phyloP scores from a whole-genome alignment of 331 rosid species.

The Pyrus hybrid region DNA sequence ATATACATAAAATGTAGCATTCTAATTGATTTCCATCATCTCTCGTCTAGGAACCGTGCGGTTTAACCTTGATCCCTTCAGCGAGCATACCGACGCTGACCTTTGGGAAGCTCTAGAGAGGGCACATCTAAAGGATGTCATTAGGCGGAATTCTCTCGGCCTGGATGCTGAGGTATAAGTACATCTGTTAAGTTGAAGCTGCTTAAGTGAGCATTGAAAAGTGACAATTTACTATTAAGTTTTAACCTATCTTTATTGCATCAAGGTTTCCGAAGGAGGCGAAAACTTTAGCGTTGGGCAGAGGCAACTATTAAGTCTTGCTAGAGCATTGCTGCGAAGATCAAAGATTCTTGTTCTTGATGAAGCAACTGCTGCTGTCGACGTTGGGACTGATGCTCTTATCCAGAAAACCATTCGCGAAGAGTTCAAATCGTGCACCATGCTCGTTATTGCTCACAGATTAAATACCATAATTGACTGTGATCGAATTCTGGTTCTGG shows the following conservation, averaged over 20 bases:
- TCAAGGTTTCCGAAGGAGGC: conserved; percentile 82
- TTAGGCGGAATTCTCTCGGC: conserved; percentile 60
- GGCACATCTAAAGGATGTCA: conserved; percentile 71
- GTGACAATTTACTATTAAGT: neutral
- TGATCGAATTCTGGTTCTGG: conserved; percentile 59
- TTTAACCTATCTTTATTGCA: neutral
- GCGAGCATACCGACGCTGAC: conserved; percentile 74
- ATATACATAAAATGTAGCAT: neutral
- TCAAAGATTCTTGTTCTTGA: conserved; percentile 84
- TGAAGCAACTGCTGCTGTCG: conserved; percentile 95
- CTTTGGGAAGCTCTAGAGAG: conserved; percentile 89
- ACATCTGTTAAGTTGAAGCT: neutral
- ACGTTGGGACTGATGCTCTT: conserved; percentile 81
- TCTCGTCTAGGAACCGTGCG: conserved; percentile 60
- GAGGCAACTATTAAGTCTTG: conserved; percentile 78
- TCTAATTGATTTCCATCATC: neutral
- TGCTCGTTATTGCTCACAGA: conserved; percentile 88
- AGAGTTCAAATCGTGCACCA: conserved; percentile 75
- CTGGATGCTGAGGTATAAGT: conserved; percentile 71
- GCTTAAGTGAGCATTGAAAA: neutral
- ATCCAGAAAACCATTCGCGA: conserved; percentile 81
- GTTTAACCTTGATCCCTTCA: conserved; percentile 86
- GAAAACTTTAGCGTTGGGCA: conserved; percentile 95
- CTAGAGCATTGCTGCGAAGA: conserved; percentile 78
- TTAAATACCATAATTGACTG: conserved; percentile 81